Percentiles rank a stretch among this genome's conserved stretches.
phyloP scores from a whole-genome alignment of 2,329 filamentous ascomycete species.

The Fusarium chaquense region DNA sequence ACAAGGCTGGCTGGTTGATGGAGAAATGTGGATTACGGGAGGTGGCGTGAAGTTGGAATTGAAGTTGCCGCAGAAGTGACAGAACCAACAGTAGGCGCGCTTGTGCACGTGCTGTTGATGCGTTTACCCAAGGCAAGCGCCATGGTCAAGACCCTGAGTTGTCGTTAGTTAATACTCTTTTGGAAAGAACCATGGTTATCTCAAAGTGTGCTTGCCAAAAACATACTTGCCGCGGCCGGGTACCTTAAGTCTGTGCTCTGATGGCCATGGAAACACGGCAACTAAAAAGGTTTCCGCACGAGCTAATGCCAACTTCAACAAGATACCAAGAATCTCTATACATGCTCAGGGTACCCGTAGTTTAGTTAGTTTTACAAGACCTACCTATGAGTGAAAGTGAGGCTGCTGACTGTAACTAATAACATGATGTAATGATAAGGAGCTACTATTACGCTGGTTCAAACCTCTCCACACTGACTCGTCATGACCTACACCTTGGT shows the following conservation, averaged over 20 bases:
- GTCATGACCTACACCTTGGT: background rate
- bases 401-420: background rate
- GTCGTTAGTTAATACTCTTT: constrained; percentile 8
- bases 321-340: background rate
- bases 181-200: constrained; percentile 9
- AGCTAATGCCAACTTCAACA: constrained; percentile 23
- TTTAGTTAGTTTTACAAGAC: too few relatives aligned
- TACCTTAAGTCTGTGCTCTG: constrained; percentile 11
- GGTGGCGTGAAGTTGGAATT: constrained; percentile 27
- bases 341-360: background rate
- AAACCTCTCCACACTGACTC: background rate
- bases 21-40: background rate
- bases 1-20: background rate
- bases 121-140: constrained; percentile 32
- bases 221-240: constrained; percentile 43
- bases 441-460: background rate
- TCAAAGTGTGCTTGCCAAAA: constrained; percentile 32
- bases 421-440: constrained; percentile 2
- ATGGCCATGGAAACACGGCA: constrained; percentile 4
- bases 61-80: constrained; percentile 16
- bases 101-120: constrained; percentile 29
- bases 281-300: constrained; percentile 9
- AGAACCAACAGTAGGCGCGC: constrained; percentile 18
- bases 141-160: constrained; percentile 21
- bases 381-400: background rate